Evolutionary conservation across 805 yeast species (phyloP).

Genomic region (Candida vaughaniae): DNA sequence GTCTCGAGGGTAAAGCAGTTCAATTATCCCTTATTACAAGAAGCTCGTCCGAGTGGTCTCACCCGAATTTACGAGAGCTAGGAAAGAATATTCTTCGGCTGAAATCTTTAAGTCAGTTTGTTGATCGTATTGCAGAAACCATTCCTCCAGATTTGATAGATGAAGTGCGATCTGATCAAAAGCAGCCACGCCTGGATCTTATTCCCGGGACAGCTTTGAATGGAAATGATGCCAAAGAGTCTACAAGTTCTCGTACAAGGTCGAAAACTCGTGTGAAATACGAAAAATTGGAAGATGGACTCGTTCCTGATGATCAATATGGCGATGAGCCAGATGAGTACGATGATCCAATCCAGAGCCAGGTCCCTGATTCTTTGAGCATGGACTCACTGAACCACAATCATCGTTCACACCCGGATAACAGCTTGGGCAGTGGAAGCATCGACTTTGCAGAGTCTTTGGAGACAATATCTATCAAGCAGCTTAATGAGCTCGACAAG

Average conservation of each 20-base stretch:
- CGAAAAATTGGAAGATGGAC: conserved; percentile 5
- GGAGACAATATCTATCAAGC: neutral
- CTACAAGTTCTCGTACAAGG: neutral
- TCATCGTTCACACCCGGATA: too few species aligned
- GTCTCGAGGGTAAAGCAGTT: conserved; percentile 5
- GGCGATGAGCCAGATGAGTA: conserved; percentile 6
- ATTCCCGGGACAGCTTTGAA: neutral
- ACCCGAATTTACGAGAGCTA: conserved; percentile 1
- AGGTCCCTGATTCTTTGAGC: conserved; percentile 1
- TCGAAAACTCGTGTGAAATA: too few species aligned
- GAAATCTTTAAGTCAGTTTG: neutral
- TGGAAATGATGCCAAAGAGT: neutral
- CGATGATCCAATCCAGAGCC: neutral
- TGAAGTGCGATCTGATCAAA: too few species aligned
- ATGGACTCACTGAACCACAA: neutral
- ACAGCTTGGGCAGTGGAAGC: conserved; percentile 1
- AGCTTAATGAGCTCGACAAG: neutral
- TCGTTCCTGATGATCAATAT: conserved; percentile 8
- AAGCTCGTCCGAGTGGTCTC: conserved; percentile 3
- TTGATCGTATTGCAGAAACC: neutral
- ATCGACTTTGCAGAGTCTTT: conserved; percentile 4
- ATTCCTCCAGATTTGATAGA: too few species aligned
- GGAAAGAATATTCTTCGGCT: neutral
- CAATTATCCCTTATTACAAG: conserved; percentile 3
- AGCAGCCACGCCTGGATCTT: too few species aligned